Conservation (phyloP, 2,329 filamentous ascomycete genomes). For the Penicillium sp. region DNA sequence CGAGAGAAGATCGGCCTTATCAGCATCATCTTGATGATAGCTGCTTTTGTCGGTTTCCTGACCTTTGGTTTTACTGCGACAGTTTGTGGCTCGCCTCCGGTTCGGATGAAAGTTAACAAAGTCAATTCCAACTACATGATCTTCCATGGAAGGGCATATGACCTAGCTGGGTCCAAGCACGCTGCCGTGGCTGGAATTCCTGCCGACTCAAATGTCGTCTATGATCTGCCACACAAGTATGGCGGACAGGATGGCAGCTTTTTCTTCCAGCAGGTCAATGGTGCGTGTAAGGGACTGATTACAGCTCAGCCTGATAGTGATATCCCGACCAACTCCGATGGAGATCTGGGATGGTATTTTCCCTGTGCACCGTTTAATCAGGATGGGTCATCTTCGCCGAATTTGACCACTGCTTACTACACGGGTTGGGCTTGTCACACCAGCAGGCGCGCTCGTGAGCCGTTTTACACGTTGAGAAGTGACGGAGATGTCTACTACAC, state of each 20-base stretch:
- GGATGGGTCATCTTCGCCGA: constrained; percentile 79
- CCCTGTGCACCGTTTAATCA: constrained; percentile 90
- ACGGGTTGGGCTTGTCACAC: constrained; percentile 89
- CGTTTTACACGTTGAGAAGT: constrained; percentile 71
- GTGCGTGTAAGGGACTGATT: constrained; percentile 89
- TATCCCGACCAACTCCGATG: constrained; percentile 71
- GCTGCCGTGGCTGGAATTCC: constrained; percentile 78
- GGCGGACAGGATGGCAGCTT: constrained; percentile 94
- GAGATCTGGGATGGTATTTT: constrained; percentile 92
- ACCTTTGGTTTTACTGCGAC: constrained; percentile 93
- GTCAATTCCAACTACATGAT: constrained; percentile 87
- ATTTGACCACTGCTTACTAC: constrained; percentile 72
- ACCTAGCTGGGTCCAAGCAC: constrained; percentile 74
- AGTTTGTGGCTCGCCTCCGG: constrained; percentile 73
- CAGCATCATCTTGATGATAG: constrained; percentile 87
- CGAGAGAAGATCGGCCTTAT: constrained; percentile 96
- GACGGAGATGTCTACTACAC: constrained; percentile 91
- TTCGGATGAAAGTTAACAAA: constrained; percentile 77
- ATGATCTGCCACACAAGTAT: constrained; percentile 76
- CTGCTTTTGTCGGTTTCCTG: constrained; percentile 85
- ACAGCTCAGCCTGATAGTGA: constrained; percentile 62
- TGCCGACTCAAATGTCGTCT: constrained; percentile 74
- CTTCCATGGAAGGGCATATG: constrained; percentile 88
- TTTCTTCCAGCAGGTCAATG: constrained; percentile 97
- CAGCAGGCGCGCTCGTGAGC: constrained; percentile 61